phyloP scores from a whole-genome alignment of 208 protist species.

The Tritrichomonas foetus region DNA sequence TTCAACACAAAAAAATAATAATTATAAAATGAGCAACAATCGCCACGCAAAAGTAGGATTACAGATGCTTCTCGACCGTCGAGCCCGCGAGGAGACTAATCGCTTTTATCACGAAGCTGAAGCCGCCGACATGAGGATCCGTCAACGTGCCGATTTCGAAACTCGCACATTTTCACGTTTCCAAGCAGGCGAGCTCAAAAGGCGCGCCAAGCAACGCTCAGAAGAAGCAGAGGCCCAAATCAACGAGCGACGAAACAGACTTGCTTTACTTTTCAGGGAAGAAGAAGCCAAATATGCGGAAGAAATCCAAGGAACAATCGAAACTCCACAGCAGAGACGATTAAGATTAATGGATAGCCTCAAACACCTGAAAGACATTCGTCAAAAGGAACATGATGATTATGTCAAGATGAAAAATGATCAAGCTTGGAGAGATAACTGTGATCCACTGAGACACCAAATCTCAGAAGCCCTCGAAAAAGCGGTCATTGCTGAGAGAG shows the following conservation, averaged over 20 bases:
- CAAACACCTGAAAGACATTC: background rate
- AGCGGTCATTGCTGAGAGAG: background rate
- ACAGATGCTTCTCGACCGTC: background rate
- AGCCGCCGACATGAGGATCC: background rate
- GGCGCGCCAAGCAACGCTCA: background rate
- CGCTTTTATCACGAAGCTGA: background rate
- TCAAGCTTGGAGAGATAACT: background rate
- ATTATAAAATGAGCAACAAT: too few species aligned
- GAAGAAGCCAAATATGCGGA: background rate
- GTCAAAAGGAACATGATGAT: constrained; percentile 16
- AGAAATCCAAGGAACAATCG: background rate
- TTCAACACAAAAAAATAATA: too few species aligned
- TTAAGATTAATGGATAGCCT: background rate
- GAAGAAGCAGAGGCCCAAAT: background rate
- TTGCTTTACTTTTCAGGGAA: background rate
- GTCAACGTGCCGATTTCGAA: constrained; percentile 10
- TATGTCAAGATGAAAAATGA: background rate
- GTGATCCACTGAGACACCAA: constrained; percentile 22
- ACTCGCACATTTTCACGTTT: background rate
- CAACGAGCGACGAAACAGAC: background rate
- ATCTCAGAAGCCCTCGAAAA: background rate
- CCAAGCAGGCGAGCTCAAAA: background rate
- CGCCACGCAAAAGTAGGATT: background rate
- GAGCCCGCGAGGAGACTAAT: background rate
- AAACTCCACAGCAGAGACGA: background rate